These are phyloP conservation scores for Peniophora sp. DNA, from an alignment of 1,284 basidiomycete genomes.

Conservation along the genomic window DNA sequence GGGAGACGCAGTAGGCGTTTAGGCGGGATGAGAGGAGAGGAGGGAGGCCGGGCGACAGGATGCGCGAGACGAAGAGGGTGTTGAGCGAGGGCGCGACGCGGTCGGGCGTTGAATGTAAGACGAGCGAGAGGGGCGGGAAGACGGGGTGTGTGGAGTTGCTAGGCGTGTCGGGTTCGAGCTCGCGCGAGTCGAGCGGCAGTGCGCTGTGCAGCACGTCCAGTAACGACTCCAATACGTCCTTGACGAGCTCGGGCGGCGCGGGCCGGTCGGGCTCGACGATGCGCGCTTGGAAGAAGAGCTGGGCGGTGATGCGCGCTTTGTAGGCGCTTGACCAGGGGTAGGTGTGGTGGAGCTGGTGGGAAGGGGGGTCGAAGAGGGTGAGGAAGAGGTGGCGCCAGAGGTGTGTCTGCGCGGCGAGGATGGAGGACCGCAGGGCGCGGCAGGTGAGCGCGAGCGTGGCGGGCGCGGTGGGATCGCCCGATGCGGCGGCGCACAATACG, in stretches of 20 bases:
- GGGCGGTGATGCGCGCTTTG: conserved; percentile 16
- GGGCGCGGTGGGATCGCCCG: conserved; percentile 25
- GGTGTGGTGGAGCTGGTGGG: conserved; percentile 4
- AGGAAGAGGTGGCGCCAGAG: conserved; percentile 33
- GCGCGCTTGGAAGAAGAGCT: conserved; percentile 13
- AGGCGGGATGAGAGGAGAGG: conserved; percentile 12
- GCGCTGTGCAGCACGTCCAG: conserved; percentile 24
- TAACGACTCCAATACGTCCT: conserved; percentile 17
- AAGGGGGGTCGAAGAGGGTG: conserved; percentile 9
- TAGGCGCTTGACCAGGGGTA: conserved; percentile 20
- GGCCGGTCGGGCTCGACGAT: conserved; percentile 7
- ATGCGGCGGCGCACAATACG: conserved; percentile 26
- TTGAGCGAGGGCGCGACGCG: conserved; percentile 15
- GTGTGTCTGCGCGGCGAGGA: conserved; percentile 31
- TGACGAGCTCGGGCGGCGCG: conserved; percentile 4
- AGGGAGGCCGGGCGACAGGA: conserved; percentile 17
- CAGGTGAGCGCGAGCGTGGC: conserved; percentile 37
- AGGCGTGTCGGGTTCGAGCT: conserved; percentile 14
- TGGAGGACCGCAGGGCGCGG: conserved; percentile 34
- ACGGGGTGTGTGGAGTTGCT: conserved; percentile 9
- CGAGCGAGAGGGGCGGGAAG: conserved; percentile 16
- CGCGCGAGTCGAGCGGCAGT: conserved; percentile 20
- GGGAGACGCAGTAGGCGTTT: conserved; percentile 15
- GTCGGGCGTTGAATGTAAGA: conserved; percentile 5
- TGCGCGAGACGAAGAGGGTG: conserved; percentile 16